Conservation (phyloP, 495 filamentous ascomycete genomes). For the Cryomyces minteri region DNA sequence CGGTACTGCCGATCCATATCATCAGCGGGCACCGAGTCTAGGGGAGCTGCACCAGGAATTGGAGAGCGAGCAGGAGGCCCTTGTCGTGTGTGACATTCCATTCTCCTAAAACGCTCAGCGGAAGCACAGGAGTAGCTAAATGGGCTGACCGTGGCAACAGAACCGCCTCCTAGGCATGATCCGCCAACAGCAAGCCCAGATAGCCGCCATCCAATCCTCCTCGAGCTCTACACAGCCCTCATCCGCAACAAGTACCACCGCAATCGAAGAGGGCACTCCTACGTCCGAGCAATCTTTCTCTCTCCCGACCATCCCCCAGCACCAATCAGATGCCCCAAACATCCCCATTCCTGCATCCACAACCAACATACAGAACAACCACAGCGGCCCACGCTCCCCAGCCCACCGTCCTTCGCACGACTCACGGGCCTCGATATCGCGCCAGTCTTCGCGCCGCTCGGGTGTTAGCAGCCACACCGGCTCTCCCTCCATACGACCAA, state of each 20-base stretch:
- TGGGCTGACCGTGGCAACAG: conserved; percentile 18
- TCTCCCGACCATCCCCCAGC: conserved; percentile 22
- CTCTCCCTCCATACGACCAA: background rate
- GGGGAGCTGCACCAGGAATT: conserved; percentile 94
- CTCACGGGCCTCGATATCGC: conserved; percentile 19
- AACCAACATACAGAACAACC: too few relatives aligned
- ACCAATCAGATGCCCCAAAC: background rate
- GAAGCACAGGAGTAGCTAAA: background rate
- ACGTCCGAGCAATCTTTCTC: conserved; percentile 42
- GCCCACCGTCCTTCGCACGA: conserved; percentile 27
- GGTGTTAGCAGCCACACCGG: conserved; percentile 2
- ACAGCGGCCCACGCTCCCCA: too few relatives aligned
- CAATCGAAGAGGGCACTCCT: conserved; percentile 51
- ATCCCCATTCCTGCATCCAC: conserved; percentile 9
- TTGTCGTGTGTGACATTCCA: conserved; percentile 42
- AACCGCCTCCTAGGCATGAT: conserved; percentile 86
- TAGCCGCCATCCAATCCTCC: conserved; percentile 39
- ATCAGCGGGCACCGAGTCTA: conserved; percentile 53
- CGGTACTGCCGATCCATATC: conserved; percentile 14
- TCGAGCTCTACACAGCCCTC: conserved; percentile 16
- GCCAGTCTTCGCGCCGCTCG: conserved; percentile 27
- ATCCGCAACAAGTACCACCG: conserved; percentile 17
- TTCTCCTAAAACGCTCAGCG: background rate
- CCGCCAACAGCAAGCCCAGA: conserved; percentile 64
- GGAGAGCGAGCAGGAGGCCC: conserved; percentile 87